Percentiles rank a stretch among this genome's conserved stretches.
These are phyloP conservation scores for Allium cepa DNA, from an alignment of 106 monocot species.

Conservation along the genomic window DNA sequence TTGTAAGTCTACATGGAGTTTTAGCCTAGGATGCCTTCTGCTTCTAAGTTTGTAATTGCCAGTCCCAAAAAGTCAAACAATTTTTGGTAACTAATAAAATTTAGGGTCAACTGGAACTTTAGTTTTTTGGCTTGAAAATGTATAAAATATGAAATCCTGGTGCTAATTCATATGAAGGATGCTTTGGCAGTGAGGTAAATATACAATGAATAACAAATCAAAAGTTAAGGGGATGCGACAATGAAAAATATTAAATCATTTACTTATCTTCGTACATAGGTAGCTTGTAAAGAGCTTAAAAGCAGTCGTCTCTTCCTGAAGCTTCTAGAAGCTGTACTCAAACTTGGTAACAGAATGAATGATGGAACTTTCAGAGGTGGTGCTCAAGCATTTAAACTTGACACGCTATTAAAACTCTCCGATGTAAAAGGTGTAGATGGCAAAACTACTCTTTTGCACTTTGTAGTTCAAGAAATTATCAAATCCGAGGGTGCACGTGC, in stretches of 20 bases:
- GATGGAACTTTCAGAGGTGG: slow-evolving; percentile 41
- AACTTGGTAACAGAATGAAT: slow-evolving; percentile 53
- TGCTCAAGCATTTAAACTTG: slow-evolving; percentile 42
- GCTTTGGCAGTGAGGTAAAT: too few species aligned
- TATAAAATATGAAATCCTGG: too few species aligned
- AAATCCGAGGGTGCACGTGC: slow-evolving; percentile 18
- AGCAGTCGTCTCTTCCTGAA: slow-evolving; percentile 40
- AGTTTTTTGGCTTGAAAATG: too few species aligned
- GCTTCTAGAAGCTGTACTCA: slow-evolving; percentile 51
- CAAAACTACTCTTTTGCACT: slow-evolving; percentile 21
- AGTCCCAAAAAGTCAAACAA: too few species aligned
- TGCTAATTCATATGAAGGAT: too few species aligned
- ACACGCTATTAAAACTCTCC: slow-evolving; percentile 14
- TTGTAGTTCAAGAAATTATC: slow-evolving; percentile 26
- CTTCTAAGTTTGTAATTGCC: too few species aligned
- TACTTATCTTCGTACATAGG: slow-evolving; percentile 12
- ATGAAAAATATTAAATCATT: background rate
- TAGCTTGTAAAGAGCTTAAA: slow-evolving; percentile 37
- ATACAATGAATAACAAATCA: too few species aligned
- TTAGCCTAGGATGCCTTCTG: too few species aligned
- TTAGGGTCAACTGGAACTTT: too few species aligned
- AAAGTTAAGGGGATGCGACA: background rate
- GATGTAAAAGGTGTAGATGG: slow-evolving; percentile 19
- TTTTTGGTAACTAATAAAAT: too few species aligned
- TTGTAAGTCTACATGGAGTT: too few species aligned